Conservation (phyloP, 768 basidiomycete species). For the Lactarius evosmus region DNA sequence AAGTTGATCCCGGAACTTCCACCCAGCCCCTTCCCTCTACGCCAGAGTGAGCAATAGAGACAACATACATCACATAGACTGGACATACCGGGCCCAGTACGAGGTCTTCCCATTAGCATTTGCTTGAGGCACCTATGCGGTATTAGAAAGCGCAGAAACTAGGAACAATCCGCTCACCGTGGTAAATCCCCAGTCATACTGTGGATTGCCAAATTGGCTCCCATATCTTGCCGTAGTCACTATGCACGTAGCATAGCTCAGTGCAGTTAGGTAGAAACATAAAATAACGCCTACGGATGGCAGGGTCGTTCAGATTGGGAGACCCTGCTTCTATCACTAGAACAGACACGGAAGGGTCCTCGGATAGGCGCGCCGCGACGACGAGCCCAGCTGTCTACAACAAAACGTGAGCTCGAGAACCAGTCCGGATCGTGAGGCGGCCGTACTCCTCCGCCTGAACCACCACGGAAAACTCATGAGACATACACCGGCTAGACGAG, state of each 20-base stretch:
- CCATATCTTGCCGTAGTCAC: neutral
- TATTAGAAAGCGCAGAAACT: neutral
- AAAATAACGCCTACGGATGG: conserved; percentile 6
- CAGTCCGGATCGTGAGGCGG: neutral
- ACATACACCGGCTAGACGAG: neutral
- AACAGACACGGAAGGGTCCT: conserved; percentile 24
- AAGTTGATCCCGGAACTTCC: conserved; percentile 30
- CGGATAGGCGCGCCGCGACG: conserved; percentile 25
- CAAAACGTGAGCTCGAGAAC: neutral
- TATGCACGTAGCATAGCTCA: neutral
- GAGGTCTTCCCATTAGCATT: conserved; percentile 1
- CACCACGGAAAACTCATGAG: neutral
- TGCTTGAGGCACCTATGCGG: conserved; percentile 16
- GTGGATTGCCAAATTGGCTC: neutral
- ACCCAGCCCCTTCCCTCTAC: conserved; percentile 32
- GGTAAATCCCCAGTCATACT: conserved; percentile 22
- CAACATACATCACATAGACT: neutral
- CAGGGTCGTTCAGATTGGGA: conserved; percentile 21
- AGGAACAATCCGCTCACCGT: conserved; percentile 2
- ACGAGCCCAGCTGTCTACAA: conserved; percentile 25
- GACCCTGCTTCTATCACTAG: conserved; percentile 25
- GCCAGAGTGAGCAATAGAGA: neutral
- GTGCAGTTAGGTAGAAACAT: no score
- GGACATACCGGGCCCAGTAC: conserved; percentile 12
- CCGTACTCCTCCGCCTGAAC: conserved; percentile 21